These are phyloP conservation scores for Trichophyton simii DNA, from an alignment of 2,329 filamentous ascomycete genomes.

Conservation along the genomic window DNA sequence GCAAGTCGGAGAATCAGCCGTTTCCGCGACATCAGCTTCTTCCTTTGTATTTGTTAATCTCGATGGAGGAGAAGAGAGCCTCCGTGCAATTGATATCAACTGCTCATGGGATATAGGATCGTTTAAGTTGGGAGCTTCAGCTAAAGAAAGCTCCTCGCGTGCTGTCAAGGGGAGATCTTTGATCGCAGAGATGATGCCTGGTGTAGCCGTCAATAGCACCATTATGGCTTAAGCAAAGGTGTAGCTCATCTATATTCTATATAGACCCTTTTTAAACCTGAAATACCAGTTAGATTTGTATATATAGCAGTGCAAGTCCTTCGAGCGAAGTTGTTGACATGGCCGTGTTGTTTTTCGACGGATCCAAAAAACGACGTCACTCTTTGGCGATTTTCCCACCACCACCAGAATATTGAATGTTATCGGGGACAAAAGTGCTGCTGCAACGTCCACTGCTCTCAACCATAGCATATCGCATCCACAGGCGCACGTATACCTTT, in stretches of 20 bases:
- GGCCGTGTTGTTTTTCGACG: neutral
- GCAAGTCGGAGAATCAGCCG: neutral
- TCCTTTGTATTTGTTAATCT: neutral
- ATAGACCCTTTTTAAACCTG: neutral
- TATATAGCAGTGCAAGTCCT: neutral
- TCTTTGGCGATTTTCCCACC: neutral
- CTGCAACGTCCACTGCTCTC: neutral
- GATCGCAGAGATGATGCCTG: conserved; percentile 28
- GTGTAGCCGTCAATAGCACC: conserved; percentile 32
- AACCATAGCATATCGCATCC: neutral
- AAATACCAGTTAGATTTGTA: neutral
- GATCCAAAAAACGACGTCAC: conserved; percentile 3
- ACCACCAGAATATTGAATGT: neutral
- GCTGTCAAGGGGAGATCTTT: conserved; percentile 22
- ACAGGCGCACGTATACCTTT: neutral
- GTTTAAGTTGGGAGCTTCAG: conserved; percentile 18
- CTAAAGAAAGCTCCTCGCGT: conserved; percentile 25
- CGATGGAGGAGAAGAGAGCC: conserved; percentile 13
- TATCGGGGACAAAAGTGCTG: neutral
- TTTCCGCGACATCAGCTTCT: conserved; percentile 18
- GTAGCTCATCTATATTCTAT: neutral
- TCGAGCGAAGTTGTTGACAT: neutral
- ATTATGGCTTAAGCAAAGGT: conserved; percentile 18
- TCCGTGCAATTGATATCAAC: conserved; percentile 26
- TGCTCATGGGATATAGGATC: conserved; percentile 33